Evolutionary conservation across 2,329 filamentous ascomycete genomes (phyloP), one percentile per base, ranked within the genome.

Genomic region (Fusarium setosum): DNA sequence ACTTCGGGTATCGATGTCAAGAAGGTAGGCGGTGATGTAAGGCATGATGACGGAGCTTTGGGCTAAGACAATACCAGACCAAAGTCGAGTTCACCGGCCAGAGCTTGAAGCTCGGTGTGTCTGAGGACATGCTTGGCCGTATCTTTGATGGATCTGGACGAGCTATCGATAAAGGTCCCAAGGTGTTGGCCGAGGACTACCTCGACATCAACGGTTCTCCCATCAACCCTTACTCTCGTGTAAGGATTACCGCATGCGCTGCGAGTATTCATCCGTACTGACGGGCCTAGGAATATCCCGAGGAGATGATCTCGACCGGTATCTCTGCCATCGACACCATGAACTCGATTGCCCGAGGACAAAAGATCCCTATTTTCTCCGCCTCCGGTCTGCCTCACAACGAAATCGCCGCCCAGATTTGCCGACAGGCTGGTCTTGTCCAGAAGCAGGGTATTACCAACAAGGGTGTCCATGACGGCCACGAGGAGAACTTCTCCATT

Each of bases 361-460:
- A 99, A 81, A 99, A 99, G 87, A 99, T 99, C 70, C 96, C 96
- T 73, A 99, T 99, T 75, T 99, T 99, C 89, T 99, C 96, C 23
- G 94, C 96, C 54, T 90, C 96, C 62, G 96, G 96, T 94, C 89
- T 99, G 60, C 96, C 96, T 35, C 96, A 99, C 84, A 99, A 99
- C 83, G 96, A 99, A 85, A 98, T 99, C 75, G 96, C 96, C 59
- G 96, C 96, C 44, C 94, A 97, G 83, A 99, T 99, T 81, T 97
- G 94, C 85, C 90, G 96, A 82, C 96, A 99, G 82, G 96, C 96
- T 72, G 89, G 95, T 81, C 83, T 99, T 77, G 96, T 98, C 68
- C 90, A 94, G 80, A 82, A 86, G 72, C 75, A 93, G 85, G 86
- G 94, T 50, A 80, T 89, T 53, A 91, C 94, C 32, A 97, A 93